Conservation (phyloP, 805 yeast species). For the Wickerhamiella galacta region DNA sequence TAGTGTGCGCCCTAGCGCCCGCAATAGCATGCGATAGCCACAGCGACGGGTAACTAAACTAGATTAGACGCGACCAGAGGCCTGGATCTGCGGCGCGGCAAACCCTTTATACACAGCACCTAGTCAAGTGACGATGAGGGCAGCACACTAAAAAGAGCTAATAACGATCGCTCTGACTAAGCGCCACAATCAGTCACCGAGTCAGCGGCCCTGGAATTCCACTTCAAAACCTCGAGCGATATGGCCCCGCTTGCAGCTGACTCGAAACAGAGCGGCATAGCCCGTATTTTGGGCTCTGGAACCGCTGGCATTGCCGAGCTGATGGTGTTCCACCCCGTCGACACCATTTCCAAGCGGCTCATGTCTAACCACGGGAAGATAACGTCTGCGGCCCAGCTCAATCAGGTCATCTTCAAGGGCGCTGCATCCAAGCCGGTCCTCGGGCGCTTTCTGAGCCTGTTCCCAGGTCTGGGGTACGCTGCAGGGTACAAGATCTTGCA, state of each 20-base stretch:
- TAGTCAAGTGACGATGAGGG: too few species aligned
- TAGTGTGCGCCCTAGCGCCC: too few species aligned
- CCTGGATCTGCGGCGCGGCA: too few species aligned
- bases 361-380: constrained; percentile 73
- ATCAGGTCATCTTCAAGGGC: constrained; percentile 73
- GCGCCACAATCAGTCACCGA: too few species aligned
- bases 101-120: too few species aligned
- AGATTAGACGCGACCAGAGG: too few species aligned
- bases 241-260: constrained; percentile 20
- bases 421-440: constrained; percentile 57
- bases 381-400: constrained; percentile 46
- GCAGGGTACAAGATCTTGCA: constrained; percentile 92
- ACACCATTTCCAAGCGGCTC: constrained; percentile 92
- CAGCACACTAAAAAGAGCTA: too few species aligned
- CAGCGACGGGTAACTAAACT: too few species aligned
- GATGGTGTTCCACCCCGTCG: constrained; percentile 93
- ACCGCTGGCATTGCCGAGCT: constrained; percentile 95
- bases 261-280: constrained; percentile 76
- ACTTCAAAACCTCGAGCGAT: background rate
- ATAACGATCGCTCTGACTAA: too few species aligned
- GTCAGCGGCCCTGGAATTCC: background rate
- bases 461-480: constrained; percentile 97
- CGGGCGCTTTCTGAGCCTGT: constrained; percentile 60
- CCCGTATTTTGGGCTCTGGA: constrained; percentile 94
- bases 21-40: too few species aligned